Base-by-base conservation (phyloP, 352 stramenopile species). In the Phytophthora melonis region DNA sequence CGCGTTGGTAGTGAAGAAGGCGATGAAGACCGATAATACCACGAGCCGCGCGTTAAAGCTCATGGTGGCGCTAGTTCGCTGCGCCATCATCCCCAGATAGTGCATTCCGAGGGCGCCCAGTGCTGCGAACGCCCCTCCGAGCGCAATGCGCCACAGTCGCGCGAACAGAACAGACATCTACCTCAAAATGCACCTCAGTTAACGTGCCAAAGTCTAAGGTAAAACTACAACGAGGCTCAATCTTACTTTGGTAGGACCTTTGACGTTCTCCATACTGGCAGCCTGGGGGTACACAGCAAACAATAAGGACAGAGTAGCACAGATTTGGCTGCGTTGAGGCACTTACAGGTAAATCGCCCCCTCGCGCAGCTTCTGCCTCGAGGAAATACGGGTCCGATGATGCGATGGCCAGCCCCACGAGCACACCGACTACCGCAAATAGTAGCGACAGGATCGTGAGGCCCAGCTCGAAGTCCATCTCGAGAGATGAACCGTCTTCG, bases 71-170 rank as follows among this genome's bases (percentile, higher is more conserved):
- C 84, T 81, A 18, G 73, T 76, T 6, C 82, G 85, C 63, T 91
- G 82, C 1, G 80, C 85, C 39, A 87, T 62, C 85, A 92, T 92
- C 9, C 83, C 85, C 2, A 91, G 36, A 71, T 89, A 92, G 65
- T 91, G 85, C 85, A 92, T 92, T 0, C 82, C 80, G 2, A 92
- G 73, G 19, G 91, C 83, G 3, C 85, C 85, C 3, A 91, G 63
- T 0, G 82, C 83, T 2, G 85, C 82, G 19, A 87, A 86, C 18
- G 84, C 61, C 13, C 81, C 83, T 30, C 82, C 85, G 11, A 87
- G 55, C 41, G 83, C 66, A 59, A 91, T 92, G 11, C 78, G 74
- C 78, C 75, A 86, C 13, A 89, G 73, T 1, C 82, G 75, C 9
- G 80, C 89, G 45, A 92, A 90, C 2, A 92, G 71, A 14, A 80